Conservation (phyloP, 1,284 basidiomycete species). For the Ceratobasidium sp. region DNA sequence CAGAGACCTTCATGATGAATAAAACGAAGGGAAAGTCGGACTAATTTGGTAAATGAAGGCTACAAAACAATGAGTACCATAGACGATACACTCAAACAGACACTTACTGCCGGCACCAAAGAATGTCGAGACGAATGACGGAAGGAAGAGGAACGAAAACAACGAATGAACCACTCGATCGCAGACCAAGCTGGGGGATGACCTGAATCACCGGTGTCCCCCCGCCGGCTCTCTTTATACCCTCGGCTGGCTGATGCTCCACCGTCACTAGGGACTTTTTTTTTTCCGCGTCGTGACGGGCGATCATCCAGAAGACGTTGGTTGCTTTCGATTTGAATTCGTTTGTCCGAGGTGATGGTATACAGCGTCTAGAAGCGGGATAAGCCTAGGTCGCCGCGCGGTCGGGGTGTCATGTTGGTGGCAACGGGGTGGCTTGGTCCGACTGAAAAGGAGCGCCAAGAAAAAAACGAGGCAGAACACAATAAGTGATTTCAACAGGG, state of each 20-base stretch:
- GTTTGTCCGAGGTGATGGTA: too few relatives aligned
- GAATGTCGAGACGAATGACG: conserved; percentile 17
- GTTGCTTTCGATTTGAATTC: not conserved
- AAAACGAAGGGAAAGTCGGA: not conserved
- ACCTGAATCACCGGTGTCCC: conserved; percentile 5
- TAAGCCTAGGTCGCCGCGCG: not conserved
- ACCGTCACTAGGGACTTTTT: conserved; percentile 27
- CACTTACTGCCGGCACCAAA: conserved; percentile 37
- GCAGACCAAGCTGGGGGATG: conserved; percentile 30
- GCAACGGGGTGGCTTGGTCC: conserved; percentile 1
- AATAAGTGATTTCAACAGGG: not conserved
- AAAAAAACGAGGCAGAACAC: not conserved
- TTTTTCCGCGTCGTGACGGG: conserved; percentile 5
- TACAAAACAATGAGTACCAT: not conserved
- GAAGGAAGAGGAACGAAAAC: conserved; percentile 16
- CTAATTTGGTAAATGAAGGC: conserved; percentile 21
- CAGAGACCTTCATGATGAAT: conserved; percentile 26
- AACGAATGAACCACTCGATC: conserved; percentile 35
- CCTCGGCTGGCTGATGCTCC: not conserved
- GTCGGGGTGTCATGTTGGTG: not conserved
- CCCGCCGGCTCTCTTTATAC: not conserved
- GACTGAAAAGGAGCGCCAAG: not conserved
- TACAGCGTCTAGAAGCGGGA: conserved; percentile 10
- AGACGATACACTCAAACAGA: not conserved
- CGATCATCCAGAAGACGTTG: not conserved